phyloP scores from a whole-genome alignment of 208 protist species.

The Phytomonas sp. region DNA sequence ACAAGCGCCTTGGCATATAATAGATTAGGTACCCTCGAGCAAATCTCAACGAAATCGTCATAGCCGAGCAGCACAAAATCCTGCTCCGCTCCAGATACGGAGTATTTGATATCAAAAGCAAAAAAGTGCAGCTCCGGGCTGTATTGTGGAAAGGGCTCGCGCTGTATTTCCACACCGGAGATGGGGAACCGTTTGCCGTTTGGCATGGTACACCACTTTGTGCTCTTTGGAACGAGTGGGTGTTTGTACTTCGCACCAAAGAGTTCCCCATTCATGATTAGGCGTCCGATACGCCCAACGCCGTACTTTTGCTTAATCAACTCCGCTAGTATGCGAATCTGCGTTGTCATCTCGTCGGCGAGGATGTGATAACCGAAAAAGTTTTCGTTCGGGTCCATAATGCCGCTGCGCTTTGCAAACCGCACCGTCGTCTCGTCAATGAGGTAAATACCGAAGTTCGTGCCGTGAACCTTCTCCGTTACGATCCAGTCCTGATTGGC shows the following conservation, averaged over 20 bases:
- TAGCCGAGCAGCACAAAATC: conserved; percentile 69
- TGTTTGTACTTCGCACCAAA: conserved; percentile 86
- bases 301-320: conserved; percentile 70
- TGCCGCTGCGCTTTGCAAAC: conserved; percentile 78
- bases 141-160: conserved; percentile 84
- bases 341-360: conserved; percentile 52
- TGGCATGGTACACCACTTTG: conserved; percentile 75
- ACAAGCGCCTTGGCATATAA: conserved; percentile 70
- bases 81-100: conserved; percentile 60
- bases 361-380: conserved; percentile 88
- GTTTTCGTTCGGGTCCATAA: conserved; percentile 86
- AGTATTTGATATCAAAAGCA: conserved; percentile 84
- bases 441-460: conserved; percentile 81
- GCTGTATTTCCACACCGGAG: conserved; percentile 68
- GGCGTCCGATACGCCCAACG: conserved; percentile 50
- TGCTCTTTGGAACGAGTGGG: conserved; percentile 74
- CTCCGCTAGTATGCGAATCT: conserved; percentile 53
- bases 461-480: conserved; percentile 83
- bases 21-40: conserved; percentile 53
- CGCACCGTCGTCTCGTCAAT: conserved; percentile 52
- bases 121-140: conserved; percentile 85
- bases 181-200: conserved; percentile 77
- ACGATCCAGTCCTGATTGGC: conserved; percentile 73
- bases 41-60: conserved; percentile 75
- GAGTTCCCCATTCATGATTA: conserved; percentile 78